These are phyloP conservation scores for Yamadazyma aaseri DNA, from an alignment of 1,139 yeast genomes.

Conservation along the genomic window DNA sequence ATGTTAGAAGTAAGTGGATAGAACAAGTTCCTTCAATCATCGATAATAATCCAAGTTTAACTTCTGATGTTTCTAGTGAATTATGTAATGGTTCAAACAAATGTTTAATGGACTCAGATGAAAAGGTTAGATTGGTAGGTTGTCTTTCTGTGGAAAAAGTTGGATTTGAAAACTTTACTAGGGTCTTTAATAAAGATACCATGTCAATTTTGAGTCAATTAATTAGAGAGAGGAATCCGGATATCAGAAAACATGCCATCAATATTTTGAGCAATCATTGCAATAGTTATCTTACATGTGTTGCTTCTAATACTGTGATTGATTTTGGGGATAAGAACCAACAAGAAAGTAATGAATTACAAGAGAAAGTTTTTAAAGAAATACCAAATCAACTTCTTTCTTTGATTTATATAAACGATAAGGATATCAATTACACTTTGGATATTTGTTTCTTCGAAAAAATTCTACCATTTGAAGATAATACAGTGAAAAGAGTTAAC, in stretches of 20 bases:
- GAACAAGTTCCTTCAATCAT: constrained; percentile 44
- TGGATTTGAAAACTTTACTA: constrained; percentile 41
- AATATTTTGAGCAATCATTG: constrained; percentile 56
- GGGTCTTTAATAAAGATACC: constrained; percentile 45
- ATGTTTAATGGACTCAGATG: constrained; percentile 75
- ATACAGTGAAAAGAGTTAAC: constrained; percentile 45
- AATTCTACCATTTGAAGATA: constrained; percentile 55
- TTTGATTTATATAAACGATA: constrained; percentile 74
- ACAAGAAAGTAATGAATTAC: constrained; percentile 36
- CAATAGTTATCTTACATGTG: constrained; percentile 28
- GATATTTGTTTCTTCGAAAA: constrained; percentile 62
- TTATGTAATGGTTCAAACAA: constrained; percentile 61
- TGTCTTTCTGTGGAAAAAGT: constrained; percentile 47
- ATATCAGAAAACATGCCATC: constrained; percentile 65
- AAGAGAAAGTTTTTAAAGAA: constrained; percentile 32
- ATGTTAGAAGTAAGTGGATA: constrained; percentile 71
- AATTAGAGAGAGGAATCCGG: constrained; percentile 65
- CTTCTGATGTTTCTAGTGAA: constrained; percentile 50
- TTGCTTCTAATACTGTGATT: constrained; percentile 17
- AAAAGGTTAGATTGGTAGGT: constrained; percentile 65
- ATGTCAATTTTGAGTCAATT: constrained; percentile 59
- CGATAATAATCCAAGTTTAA: constrained; percentile 36
- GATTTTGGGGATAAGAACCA: constrained; percentile 31
- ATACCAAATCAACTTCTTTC: constrained; percentile 70
- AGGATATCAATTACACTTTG: constrained; percentile 62